A percentile compares a stretch with the other conserved stretches of the same genome.
These are phyloP conservation scores for Boletus smithii DNA, from an alignment of 1,284 basidiomycete species.

Conservation along the genomic window DNA sequence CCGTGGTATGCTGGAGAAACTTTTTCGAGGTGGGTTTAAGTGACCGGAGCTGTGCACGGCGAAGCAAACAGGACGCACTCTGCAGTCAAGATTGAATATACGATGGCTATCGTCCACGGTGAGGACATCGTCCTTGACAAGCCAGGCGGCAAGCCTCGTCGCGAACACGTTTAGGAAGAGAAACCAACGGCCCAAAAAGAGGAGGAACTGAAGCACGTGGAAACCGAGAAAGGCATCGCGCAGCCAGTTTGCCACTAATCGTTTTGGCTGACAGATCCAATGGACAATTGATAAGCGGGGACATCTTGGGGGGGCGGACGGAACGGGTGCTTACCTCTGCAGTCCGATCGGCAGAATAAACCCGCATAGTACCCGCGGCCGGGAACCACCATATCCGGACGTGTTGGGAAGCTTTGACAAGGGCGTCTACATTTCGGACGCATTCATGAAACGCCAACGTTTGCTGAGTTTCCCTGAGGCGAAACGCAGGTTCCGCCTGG, in stretches of 20 bases:
- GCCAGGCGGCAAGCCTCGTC: slow-evolving; percentile 59
- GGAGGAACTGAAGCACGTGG: slow-evolving; percentile 76
- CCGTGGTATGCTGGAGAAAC: slow-evolving; percentile 87
- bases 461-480: slow-evolving; percentile 75
- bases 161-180: slow-evolving; percentile 53
- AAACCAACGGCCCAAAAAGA: slow-evolving; percentile 67
- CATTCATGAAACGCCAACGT: slow-evolving; percentile 67
- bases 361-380: slow-evolving; percentile 69
- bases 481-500: slow-evolving; percentile 80
- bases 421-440: slow-evolving; percentile 49
- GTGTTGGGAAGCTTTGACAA: slow-evolving; percentile 75
- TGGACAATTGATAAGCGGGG: slow-evolving; percentile 3
- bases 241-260: slow-evolving; percentile 58
- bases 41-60: slow-evolving; percentile 18
- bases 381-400: slow-evolving; percentile 97
- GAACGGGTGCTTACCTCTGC: slow-evolving; percentile 55
- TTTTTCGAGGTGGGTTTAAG: slow-evolving; percentile 31
- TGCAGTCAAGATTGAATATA: slow-evolving; percentile 83
- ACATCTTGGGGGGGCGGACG: slow-evolving; percentile 7
- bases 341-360: slow-evolving; percentile 75
- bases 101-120: slow-evolving; percentile 71
- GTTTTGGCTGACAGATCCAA: slow-evolving; percentile 40
- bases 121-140: slow-evolving; percentile 46
- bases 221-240: slow-evolving; percentile 67
- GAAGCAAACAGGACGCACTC: slow-evolving; percentile 45